Evolutionary conservation across 805 yeast genomes (phyloP), one percentile per base, ranked within the genome.

Genomic region (Alloascoidea africana): DNA sequence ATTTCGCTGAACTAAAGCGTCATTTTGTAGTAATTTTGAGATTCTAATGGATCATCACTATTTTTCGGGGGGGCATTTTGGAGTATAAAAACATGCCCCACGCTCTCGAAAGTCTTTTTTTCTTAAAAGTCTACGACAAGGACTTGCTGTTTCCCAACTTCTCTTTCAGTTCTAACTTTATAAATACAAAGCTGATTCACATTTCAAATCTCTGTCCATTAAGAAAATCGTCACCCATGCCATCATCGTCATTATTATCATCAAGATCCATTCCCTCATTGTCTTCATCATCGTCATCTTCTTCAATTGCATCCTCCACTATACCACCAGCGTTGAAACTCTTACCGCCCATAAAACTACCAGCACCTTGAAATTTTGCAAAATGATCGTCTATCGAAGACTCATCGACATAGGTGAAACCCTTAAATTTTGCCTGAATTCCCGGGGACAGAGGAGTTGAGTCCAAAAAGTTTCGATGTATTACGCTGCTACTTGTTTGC

Each of bases 401-500:
- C 44, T 83, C 96, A 55, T 87, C 96, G 36, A 89, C 96, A 57
- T 82, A 91, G 0, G 98, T 91, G 57, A 91, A 91, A 0, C 98
- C 98, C 50, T 84, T 85, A 62, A 91, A 91, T 54, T 87, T 87
- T 38, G 91, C 96, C 61, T 91, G 98, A 50, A 89, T 76, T 0
- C 93, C 95, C 2, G 96, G 96, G 5, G 93, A 78, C 44, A 91
- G 62, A 19, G 97, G 97, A 3, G 96, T 82, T 17, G 73, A 63
- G 8, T 72, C 76, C 44, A 65, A 35, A 23, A 5, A 53, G 46
- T 37, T 59, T 3, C 77, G 65, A 66, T 62, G 78, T 55, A 86
- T 71, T 32, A 76, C 76, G 5, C 94, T 78, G 0, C 96, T 85
- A 14, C 93, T 78, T 33, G 94, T 84, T 49, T 77, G 79, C 15